Evolutionary conservation across 306 rosid species (phyloP), one percentile per base, ranked within the genome.

Genomic region (Begonia fuchsioides): DNA sequence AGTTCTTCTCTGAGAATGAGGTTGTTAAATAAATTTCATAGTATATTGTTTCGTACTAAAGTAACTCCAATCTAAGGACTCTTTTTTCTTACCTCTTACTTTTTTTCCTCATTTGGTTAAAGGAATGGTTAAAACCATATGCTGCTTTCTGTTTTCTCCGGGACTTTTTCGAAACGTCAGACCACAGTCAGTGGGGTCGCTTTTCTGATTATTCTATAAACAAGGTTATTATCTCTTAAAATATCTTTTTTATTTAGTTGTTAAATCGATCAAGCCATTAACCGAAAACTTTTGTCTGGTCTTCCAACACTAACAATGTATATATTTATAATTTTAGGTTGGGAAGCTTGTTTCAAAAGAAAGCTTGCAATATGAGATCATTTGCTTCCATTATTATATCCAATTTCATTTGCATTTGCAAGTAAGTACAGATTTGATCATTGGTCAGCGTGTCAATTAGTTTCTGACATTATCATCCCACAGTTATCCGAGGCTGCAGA

Each of bases 81-180:
- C 7, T 26, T 26, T 26, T 4, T 26, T 26, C 35, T 26, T 5
- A 26, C 2, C 3, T 26, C 59, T 49, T 41, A 61, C 68, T 54
- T n/a, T 15, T 75, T 46, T 72, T n/a, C n/a, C 71, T 32, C 64
- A 55, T 19, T 60, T 73, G 68, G 26, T 55, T 57, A 62, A 54
- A 90, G 97, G 95, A 77, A 68, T 90, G 97, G 97, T 63, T 90
- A 73, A 84, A 79, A 60, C 97, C 97, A 47, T 90, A 81, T 52
- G 93, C 95, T 14, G 97, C 92, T 20, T 84, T 76, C 82, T 84
- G 97, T 61, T 84, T 90, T 75, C 59, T 84, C 66, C 74, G 95
- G 46, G 97, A 84, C 75, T 84, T 90, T 65, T 90, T 90, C 58
- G 97, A 81, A 75, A 90, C 95, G 40, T 78, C 95, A 60, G 97